A percentile compares a stretch with the other conserved stretches of the same genome.
phyloP scores from a whole-genome alignment of 192 early-diverging fungal species.

The Mortierella hygrophila region DNA sequence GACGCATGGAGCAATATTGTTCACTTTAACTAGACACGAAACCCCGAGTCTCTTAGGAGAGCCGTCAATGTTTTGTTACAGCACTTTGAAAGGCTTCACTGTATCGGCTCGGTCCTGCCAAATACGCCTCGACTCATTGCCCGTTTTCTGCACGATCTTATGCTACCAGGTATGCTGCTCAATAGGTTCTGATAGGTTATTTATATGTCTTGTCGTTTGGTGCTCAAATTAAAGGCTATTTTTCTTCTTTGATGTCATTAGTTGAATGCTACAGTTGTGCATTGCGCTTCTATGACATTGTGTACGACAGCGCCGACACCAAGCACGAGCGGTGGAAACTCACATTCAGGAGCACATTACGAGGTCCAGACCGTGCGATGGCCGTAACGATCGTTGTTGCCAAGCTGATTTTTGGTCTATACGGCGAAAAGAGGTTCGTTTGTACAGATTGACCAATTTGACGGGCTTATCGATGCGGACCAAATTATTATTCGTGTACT shows the following conservation, averaged over 20 bases:
- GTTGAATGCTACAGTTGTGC: slow-evolving; percentile 41
- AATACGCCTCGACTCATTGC: slow-evolving; percentile 28
- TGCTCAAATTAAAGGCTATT: not conserved
- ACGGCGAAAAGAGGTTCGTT: slow-evolving; percentile 34
- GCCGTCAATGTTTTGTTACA: not conserved
- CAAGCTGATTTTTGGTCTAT: slow-evolving; percentile 38
- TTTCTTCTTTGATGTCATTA: not conserved
- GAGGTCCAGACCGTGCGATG: slow-evolving; percentile 19
- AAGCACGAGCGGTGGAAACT: not conserved
- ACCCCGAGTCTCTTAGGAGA: not conserved
- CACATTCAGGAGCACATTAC: not conserved
- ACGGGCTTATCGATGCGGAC: not conserved
- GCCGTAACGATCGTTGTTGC: slow-evolving; percentile 29
- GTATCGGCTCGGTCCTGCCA: not conserved
- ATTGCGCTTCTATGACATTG: slow-evolving; percentile 3
- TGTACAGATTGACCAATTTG: not conserved
- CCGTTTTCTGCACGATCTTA: slow-evolving; percentile 38
- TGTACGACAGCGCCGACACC: not conserved
- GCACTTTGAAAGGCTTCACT: not conserved
- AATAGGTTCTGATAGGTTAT: not conserved
- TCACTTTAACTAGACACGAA: not conserved
- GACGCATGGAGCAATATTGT: not conserved
- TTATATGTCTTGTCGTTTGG: not conserved
- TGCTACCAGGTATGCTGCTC: slow-evolving; percentile 36
- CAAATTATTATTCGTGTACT: not conserved